Evolutionary conservation across 2,329 filamentous ascomycete genomes (phyloP), one percentile per base, ranked within the genome.

Genomic region (Clarireedia sp.): DNA sequence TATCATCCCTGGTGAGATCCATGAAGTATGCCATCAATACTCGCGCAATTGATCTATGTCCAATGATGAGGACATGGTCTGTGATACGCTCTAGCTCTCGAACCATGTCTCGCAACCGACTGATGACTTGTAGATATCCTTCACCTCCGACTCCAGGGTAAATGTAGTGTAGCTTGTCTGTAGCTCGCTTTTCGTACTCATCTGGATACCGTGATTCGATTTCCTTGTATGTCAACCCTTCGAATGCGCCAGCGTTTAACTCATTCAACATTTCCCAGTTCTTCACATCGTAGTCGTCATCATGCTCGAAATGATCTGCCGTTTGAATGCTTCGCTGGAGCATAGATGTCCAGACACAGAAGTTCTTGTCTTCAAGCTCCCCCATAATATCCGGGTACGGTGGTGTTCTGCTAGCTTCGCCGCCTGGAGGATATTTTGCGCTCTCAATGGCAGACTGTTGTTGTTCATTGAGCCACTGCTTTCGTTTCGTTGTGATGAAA

Each of bases 271-370:
- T 95, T 66, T 91, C 88, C 90, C 92, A 96, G 63, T 95, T 89
- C 75, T 99, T 99, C 64, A 95, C 85, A 62, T 97, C 94, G 69
- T 92, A 96, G 53, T 96, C 89, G 21, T 97, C 92, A 61, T 97
- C 94, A 0, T 76, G 78, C 63, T 95, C 88, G 69, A 97, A 99
- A 69, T 87, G 87, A 61, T 94, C 84, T 0, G 87, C 90, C 0
- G 91, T 95, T 67, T 96, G 84, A 50, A 94, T 85, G 58, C 89
- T 90, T 61, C 94, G 87, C 68, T 88, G 86, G 60, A 99, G 81
- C 92, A 97, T 97, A 2, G 89, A 95, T 0, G 92, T 96, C 94
- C 94, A 99, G 16, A 99, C 89, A 70, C 94, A 99, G 69, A 96
- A 97, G 68, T 90, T 90, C 75, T 96, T 95, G 66, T 88, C 80